Conservation (phyloP, 176 grass and related monocot species). For the Melocanna baccifera region DNA sequence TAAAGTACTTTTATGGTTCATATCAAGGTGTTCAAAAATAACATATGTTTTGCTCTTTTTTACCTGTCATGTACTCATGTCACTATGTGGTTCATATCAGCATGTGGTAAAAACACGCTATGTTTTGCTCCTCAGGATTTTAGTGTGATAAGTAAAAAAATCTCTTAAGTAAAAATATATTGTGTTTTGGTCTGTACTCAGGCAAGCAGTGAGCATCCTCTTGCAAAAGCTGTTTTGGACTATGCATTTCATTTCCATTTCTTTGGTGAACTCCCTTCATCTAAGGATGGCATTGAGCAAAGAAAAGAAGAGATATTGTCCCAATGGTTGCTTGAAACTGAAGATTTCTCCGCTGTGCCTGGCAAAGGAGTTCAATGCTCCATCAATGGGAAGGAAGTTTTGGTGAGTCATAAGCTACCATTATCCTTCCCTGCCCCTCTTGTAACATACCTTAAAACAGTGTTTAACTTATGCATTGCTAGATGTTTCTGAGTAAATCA, state of each 20-base stretch:
- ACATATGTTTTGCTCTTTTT: background rate
- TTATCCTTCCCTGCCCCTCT: background rate
- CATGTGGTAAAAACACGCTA: background rate
- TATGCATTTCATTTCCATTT: slow-evolving; percentile 95
- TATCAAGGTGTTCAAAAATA: background rate
- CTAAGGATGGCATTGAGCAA: slow-evolving; percentile 48
- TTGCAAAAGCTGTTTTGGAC: slow-evolving; percentile 88
- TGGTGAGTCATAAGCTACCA: slow-evolving; percentile 57
- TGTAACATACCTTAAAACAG: background rate
- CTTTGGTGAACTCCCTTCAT: slow-evolving; percentile 70
- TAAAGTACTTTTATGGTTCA: background rate
- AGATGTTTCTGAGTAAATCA: background rate
- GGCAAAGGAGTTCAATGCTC: slow-evolving; percentile 76
- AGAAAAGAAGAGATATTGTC: slow-evolving; percentile 64
- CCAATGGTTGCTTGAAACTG: slow-evolving; percentile 65
- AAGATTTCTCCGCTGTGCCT: slow-evolving; percentile 64
- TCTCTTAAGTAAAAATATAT: background rate
- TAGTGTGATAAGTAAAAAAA: background rate
- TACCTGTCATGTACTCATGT: background rate
- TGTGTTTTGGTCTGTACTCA: slow-evolving; percentile 55
- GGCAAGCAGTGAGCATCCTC: slow-evolving; percentile 97
- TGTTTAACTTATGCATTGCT: background rate
- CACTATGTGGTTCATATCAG: background rate
- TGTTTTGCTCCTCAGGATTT: background rate
- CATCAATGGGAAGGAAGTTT: slow-evolving; percentile 62